Evolutionary conservation across 2,329 filamentous ascomycete genomes (phyloP).

Genomic region (Aspergillus fijiensis): DNA sequence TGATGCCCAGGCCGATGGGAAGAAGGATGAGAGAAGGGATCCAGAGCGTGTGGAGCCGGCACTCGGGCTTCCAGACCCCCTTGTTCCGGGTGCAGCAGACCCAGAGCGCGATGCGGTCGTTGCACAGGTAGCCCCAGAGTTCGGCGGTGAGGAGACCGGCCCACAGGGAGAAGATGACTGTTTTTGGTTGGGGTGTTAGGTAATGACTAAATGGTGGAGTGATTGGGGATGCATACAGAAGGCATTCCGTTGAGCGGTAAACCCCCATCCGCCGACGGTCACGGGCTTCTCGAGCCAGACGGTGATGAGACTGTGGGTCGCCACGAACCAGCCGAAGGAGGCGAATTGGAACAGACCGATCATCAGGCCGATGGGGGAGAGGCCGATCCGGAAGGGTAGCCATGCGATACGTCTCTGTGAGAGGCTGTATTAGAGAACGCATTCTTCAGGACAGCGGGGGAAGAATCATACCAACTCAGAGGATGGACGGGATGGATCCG

Average conservation of each 20-base stretch:
- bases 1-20: background rate
- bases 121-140: slow-evolving; percentile 1
- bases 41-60: slow-evolving; percentile 1
- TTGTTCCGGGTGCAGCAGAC: background rate
- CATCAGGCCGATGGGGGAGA: background rate
- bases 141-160: background rate
- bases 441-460: too few relatives aligned
- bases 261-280: background rate
- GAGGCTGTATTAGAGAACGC: background rate
- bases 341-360: background rate
- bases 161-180: slow-evolving; percentile 1
- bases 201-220: background rate
- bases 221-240: background rate
- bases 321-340: background rate
- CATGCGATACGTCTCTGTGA: background rate
- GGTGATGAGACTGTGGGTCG: background rate
- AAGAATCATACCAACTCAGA: background rate
- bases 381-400: background rate
- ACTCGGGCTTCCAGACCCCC: background rate
- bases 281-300: slow-evolving; percentile 1
- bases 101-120: slow-evolving; percentile 1
- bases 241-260: background rate
- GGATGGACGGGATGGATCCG: background rate
- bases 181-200: too few relatives aligned
- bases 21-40: background rate